These are phyloP conservation scores for Ceratobasidium sp. DNA, from an alignment of 1,284 basidiomycete genomes.

Conservation along the genomic window DNA sequence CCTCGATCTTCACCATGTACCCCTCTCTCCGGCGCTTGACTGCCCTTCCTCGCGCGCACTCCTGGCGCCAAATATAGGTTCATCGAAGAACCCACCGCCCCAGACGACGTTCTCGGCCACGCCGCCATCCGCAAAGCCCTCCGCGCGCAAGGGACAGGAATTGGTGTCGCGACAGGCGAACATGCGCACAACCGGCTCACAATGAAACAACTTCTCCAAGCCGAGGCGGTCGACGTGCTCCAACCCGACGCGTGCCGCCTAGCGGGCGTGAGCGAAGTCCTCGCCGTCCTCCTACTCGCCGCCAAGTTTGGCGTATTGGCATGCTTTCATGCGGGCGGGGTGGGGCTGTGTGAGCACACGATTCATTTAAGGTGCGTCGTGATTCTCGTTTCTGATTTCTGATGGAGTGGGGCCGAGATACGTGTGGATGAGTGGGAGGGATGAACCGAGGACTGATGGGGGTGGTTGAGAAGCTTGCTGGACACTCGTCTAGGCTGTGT, in stretches of 20 bases:
- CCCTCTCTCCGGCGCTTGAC: constrained; percentile 12
- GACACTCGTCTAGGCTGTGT: too few relatives aligned
- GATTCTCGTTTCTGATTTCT: constrained; percentile 9
- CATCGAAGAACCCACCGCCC: constrained; percentile 95
- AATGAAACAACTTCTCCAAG: constrained; percentile 95
- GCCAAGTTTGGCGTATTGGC: constrained; percentile 88
- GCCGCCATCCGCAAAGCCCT: constrained; percentile 46
- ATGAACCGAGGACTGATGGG: too few relatives aligned
- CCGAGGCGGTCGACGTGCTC: constrained; percentile 91
- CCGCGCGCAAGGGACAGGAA: constrained; percentile 72
- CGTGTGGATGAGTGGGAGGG: too few relatives aligned
- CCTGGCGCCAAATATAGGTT: constrained; percentile 67
- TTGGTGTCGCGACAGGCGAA: constrained; percentile 95
- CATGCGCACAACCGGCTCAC: constrained; percentile 96
- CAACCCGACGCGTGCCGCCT: constrained; percentile 96
- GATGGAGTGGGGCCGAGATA: neutral
- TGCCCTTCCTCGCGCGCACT: neutral
- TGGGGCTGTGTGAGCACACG: constrained; percentile 94
- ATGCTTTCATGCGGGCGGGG: constrained; percentile 95
- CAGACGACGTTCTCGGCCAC: constrained; percentile 79
- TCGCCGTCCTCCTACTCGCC: constrained; percentile 93
- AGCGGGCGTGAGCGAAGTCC: constrained; percentile 92
- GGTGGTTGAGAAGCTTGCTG: too few relatives aligned
- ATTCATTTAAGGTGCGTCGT: constrained; percentile 67
- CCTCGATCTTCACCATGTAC: constrained; percentile 40